Conservation (phyloP, 2,329 filamentous ascomycete species). For the Phyllachora maydis region DNA sequence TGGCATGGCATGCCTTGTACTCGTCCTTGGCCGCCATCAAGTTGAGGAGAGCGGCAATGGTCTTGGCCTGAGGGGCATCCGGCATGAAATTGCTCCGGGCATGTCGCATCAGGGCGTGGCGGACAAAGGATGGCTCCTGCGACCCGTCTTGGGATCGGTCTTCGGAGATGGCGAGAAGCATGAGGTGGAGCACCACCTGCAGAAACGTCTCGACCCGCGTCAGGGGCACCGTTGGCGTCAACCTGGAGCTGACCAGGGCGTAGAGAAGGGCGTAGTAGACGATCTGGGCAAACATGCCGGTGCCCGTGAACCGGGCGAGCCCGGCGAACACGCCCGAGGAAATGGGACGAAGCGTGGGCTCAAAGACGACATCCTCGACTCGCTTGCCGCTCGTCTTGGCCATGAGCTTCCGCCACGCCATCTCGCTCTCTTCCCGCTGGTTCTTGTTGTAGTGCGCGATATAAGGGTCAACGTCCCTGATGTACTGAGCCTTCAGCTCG, state of each 20-base stretch:
- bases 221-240: conserved; percentile 53
- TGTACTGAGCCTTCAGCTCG: conserved; percentile 67
- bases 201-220: conserved; percentile 82
- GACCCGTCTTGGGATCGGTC: conserved; percentile 39
- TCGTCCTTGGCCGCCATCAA: conserved; percentile 46
- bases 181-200: conserved; percentile 75
- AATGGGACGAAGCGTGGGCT: conserved; percentile 65
- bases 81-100: conserved; percentile 40
- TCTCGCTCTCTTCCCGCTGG: conserved; percentile 86
- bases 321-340: conserved; percentile 55
- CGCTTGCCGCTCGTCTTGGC: conserved; percentile 72
- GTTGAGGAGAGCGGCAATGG: conserved; percentile 42
- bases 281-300: conserved; percentile 72
- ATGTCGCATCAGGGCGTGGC: conserved; percentile 43
- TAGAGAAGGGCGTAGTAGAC: conserved; percentile 79
- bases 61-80: conserved; percentile 32
- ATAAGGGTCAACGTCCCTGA: conserved; percentile 85
- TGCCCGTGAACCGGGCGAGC: conserved; percentile 62
- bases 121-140: conserved; percentile 49
- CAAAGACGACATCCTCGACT: conserved; percentile 70
- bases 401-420: conserved; percentile 69
- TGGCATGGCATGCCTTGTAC: conserved; percentile 66
- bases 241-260: conserved; percentile 44
- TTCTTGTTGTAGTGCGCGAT: conserved; percentile 94
- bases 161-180: conserved; percentile 70